Evolutionary conservation across 2,329 filamentous ascomycete species (phyloP).

Genomic region (Botrytis fabae): DNA sequence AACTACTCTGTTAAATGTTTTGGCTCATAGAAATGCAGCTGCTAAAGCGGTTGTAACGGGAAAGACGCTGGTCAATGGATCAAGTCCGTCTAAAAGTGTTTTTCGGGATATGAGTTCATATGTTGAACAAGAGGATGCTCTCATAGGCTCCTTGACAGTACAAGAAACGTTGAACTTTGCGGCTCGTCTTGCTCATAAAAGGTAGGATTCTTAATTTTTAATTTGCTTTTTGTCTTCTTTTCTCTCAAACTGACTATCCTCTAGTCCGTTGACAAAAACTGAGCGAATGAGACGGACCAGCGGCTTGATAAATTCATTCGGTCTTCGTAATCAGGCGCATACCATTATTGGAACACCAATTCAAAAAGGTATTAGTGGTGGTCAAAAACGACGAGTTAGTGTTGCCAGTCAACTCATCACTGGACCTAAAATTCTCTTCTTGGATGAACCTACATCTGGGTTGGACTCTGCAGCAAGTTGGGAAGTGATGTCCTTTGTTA

Average conservation of each 20-base stretch:
- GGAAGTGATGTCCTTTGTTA: conserved; percentile 71
- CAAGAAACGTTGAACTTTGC: conserved; percentile 78
- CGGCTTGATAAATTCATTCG: conserved; percentile 69
- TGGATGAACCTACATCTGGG: conserved; percentile 87
- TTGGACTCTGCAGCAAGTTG: conserved; percentile 64
- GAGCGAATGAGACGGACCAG: conserved; percentile 65
- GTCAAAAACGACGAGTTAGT: conserved; percentile 78
- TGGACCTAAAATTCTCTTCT: conserved; percentile 62
- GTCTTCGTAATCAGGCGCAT: conserved; percentile 66
- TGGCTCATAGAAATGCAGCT: conserved; percentile 60
- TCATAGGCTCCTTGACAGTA: conserved; percentile 79
- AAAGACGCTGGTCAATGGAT: conserved; percentile 63
- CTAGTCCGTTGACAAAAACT: conserved; percentile 46
- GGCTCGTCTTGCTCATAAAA: conserved; percentile 62
- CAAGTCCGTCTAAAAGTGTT: conserved; percentile 49
- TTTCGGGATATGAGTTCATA: conserved; percentile 71
- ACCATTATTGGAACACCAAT: conserved; percentile 80
- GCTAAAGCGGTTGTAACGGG: conserved; percentile 56
- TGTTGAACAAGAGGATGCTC: conserved; percentile 84
- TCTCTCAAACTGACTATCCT: conserved; percentile 2
- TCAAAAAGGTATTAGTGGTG: conserved; percentile 79
- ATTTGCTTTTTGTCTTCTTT: not conserved
- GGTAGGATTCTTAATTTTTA: conserved; percentile 42
- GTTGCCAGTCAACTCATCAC: conserved; percentile 82
- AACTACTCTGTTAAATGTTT: conserved; percentile 78